A percentile compares a stretch with the other conserved stretches of the same genome.
Evolutionary conservation across 768 basidiomycete genomes (phyloP).

Genomic region (Lentinus brumalis): DNA sequence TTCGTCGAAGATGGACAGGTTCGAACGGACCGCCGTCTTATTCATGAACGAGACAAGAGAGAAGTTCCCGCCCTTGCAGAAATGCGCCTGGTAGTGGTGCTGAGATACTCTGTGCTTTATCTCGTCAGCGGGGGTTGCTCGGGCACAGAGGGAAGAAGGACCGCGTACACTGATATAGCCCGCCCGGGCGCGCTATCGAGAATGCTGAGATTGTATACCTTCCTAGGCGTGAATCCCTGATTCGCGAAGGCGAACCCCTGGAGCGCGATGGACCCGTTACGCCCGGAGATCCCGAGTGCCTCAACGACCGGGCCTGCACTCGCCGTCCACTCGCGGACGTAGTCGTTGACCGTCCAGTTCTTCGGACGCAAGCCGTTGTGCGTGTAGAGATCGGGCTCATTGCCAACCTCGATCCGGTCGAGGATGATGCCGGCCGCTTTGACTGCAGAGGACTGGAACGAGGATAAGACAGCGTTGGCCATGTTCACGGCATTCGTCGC

Average conservation of each 20-base stretch:
- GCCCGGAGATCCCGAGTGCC: conserved; percentile 22
- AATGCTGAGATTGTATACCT: conserved; percentile 54
- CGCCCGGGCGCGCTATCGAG: conserved; percentile 48
- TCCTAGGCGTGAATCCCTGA: conserved; percentile 58
- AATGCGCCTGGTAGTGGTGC: conserved; percentile 54
- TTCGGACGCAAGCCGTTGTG: conserved; percentile 30
- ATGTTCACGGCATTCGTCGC: conserved; percentile 34
- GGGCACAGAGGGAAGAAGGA: background rate
- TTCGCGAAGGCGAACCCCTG: conserved; percentile 30
- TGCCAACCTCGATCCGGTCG: conserved; percentile 36
- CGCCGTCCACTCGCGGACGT: conserved; percentile 33
- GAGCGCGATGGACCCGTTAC: conserved; percentile 22
- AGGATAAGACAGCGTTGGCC: conserved; percentile 31
- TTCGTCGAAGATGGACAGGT: conserved; percentile 50
- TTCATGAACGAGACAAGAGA: conserved; percentile 66
- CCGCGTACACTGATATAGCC: conserved; percentile 55
- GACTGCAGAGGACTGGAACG: conserved; percentile 28
- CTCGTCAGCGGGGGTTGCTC: background rate
- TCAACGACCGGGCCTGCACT: conserved; percentile 27
- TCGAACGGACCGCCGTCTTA: conserved; percentile 56
- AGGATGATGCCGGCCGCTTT: conserved; percentile 29
- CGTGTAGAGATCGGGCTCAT: conserved; percentile 36
- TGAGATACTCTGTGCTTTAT: conserved; percentile 57
- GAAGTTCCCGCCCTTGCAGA: conserved; percentile 55
- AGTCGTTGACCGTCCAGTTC: conserved; percentile 33